A percentile compares a stretch with the other conserved stretches of the same genome.
Conservation (phyloP, 495 filamentous ascomycete genomes). For the Hyaloscypha variabilis region DNA sequence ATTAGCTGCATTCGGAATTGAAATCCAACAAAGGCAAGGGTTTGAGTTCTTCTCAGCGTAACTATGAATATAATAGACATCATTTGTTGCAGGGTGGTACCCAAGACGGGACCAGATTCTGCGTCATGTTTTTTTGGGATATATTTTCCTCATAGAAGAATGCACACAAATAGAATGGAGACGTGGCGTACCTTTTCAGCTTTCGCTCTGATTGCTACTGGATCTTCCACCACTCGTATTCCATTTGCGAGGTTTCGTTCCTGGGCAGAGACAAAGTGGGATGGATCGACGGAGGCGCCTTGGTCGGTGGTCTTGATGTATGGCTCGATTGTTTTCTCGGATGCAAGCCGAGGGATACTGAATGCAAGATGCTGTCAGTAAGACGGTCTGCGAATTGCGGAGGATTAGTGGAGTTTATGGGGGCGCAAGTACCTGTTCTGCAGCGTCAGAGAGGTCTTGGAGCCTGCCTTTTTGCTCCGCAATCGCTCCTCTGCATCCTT, state of each 20-base stretch:
- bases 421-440: constrained; percentile 21
- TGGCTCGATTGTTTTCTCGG: constrained; percentile 33
- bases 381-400: not conserved
- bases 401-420: not conserved
- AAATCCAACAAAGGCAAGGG: constrained; percentile 7
- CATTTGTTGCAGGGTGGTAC: constrained; percentile 67
- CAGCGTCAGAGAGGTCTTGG: not conserved
- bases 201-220: constrained; percentile 38
- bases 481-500: constrained; percentile 65
- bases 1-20: constrained; percentile 34
- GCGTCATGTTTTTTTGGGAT: constrained; percentile 64
- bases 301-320: constrained; percentile 52
- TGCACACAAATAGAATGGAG: constrained; percentile 17
- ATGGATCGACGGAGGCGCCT: constrained; percentile 48
- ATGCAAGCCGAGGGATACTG: constrained; percentile 24
- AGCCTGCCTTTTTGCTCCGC: constrained; percentile 27
- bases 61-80: constrained; percentile 82
- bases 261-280: constrained; percentile 44
- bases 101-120: constrained; percentile 76
- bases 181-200: constrained; percentile 47
- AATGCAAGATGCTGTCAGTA: constrained; percentile 8
- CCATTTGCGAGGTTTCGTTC: constrained; percentile 47
- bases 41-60: constrained; percentile 77
- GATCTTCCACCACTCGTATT: constrained; percentile 48
- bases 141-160: constrained; percentile 68